Evolutionary conservation across 371 early-diverging fungal genomes (phyloP).

Genomic region (Lichtheimia hyalospora): DNA sequence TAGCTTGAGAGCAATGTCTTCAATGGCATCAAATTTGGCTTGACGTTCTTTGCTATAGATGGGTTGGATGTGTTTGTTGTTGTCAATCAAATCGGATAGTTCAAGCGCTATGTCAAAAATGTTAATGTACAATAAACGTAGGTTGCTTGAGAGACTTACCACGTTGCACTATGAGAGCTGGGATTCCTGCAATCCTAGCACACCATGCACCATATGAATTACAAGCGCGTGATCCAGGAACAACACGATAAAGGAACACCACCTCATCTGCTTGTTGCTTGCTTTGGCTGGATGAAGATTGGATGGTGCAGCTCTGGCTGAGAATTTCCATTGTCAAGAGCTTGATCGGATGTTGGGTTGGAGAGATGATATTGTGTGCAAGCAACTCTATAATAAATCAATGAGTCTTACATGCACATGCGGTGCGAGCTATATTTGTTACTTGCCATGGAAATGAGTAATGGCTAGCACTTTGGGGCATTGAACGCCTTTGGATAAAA

Average conservation of each 20-base stretch:
- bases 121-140: neutral
- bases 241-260: conserved; percentile 56
- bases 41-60: neutral
- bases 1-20: neutral
- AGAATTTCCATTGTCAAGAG: conserved; percentile 34
- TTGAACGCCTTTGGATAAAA: conserved; percentile 30
- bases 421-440: neutral
- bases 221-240: conserved; percentile 19
- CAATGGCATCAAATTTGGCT: neutral
- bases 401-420: neutral
- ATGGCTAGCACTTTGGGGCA: conserved; percentile 57
- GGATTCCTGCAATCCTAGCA: conserved; percentile 58
- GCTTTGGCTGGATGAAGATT: neutral
- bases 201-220: conserved; percentile 60
- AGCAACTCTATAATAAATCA: neutral
- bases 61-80: neutral
- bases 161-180: conserved; percentile 37
- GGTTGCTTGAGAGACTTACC: conserved; percentile 27
- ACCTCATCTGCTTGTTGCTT: conserved; percentile 24
- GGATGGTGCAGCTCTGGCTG: neutral
- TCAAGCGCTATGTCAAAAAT: neutral
- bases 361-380: conserved; percentile 5
- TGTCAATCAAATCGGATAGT: neutral
- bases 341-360: conserved; percentile 2
- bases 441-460: conserved; percentile 69